These are phyloP conservation scores for Stachybotrys chlorohalonatus DNA, from an alignment of 2,329 filamentous ascomycete species.

Conservation along the genomic window DNA sequence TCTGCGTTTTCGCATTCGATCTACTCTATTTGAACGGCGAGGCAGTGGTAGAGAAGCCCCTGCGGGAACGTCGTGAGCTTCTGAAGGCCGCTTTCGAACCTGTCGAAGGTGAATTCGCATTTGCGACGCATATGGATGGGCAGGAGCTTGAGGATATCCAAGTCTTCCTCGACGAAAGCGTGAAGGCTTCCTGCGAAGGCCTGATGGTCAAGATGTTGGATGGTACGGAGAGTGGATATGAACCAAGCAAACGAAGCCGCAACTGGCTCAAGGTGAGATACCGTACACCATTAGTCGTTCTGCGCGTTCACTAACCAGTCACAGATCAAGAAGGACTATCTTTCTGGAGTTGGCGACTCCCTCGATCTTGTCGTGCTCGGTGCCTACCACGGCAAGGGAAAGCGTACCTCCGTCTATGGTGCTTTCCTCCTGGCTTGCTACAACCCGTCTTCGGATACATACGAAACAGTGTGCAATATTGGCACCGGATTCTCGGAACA, in stretches of 20 bases:
- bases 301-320: conserved; percentile 9
- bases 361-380: conserved; percentile 93
- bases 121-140: conserved; percentile 79
- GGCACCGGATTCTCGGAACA: conserved; percentile 94
- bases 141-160: conserved; percentile 92
- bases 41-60: conserved; percentile 75
- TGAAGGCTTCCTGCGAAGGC: conserved; percentile 93
- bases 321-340: conserved; percentile 95
- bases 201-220: conserved; percentile 99
- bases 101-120: conserved; percentile 82
- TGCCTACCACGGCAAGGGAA: conserved; percentile 89
- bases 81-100: conserved; percentile 65
- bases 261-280: conserved; percentile 86
- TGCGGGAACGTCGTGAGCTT: conserved; percentile 74
- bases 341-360: conserved; percentile 86
- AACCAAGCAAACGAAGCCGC: conserved; percentile 89
- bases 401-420: conserved; percentile 91
- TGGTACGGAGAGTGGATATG: conserved; percentile 84
- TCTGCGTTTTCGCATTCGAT: conserved; percentile 96
- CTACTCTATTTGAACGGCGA: conserved; percentile 88
- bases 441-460: conserved; percentile 69
- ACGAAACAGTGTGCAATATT: conserved; percentile 97
- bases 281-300: neutral
- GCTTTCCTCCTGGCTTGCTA: conserved; percentile 94
- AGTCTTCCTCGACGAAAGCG: conserved; percentile 80